phyloP scores from a whole-genome alignment of 768 basidiomycete species.

The Auricularia heimuer region DNA sequence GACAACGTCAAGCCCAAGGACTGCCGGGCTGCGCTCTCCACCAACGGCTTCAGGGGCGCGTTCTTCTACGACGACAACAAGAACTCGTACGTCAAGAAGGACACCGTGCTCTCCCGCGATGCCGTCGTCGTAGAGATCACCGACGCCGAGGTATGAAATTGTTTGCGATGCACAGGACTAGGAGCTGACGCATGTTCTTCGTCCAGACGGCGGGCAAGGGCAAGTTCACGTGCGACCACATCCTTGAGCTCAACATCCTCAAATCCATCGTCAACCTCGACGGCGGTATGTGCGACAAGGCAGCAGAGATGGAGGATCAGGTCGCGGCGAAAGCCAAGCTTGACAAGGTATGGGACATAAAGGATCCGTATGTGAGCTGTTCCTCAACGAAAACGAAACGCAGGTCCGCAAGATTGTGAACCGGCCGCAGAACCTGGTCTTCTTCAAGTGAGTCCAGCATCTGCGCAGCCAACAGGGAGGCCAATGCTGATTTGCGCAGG shows the following conservation, averaged over 20 bases:
- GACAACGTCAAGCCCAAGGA: neutral
- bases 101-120: neutral
- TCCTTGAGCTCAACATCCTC: neutral
- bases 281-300: neutral
- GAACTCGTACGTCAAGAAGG: neutral
- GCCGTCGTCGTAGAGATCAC: neutral
- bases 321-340: neutral
- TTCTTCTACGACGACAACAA: neutral
- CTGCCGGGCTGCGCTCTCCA: neutral
- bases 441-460: neutral
- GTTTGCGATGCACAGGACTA: neutral
- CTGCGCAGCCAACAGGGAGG: too few relatives aligned
- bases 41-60: neutral
- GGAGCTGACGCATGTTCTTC: neutral
- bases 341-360: neutral
- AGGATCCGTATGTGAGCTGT: too few relatives aligned
- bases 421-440: neutral
- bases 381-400: neutral
- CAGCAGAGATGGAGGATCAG: neutral
- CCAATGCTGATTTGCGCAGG: too few relatives aligned
- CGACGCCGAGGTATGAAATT: neutral
- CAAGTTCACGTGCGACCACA: neutral
- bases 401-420: neutral
- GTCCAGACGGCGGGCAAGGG: neutral
- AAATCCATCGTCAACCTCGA: neutral